Evolutionary conservation across 2,329 filamentous ascomycete genomes (phyloP), one percentile per base, ranked within the genome.

Genomic region (Chrysoporthe puriensis): DNA sequence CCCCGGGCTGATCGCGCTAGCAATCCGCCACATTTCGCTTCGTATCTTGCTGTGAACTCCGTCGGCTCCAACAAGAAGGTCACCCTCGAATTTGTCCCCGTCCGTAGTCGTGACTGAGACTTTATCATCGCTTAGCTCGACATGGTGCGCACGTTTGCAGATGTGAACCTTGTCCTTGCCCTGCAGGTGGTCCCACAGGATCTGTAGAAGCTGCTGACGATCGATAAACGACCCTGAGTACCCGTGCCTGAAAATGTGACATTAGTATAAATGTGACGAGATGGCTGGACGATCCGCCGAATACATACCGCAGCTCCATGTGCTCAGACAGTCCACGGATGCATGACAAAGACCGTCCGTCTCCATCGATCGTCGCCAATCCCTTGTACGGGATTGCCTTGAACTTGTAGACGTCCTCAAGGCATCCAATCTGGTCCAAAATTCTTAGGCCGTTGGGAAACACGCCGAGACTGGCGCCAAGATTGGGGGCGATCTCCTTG

Each of bases 391-490:
- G 44, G 36, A 1, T 60, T 3, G n/a, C 40, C 14, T 9, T 6
- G 40, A 67, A 36, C 13, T 44, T 60, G 36, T 72, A 67, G 16
- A 79, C 69, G 13, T 72, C 70, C 11, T 79, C 74, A 14, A 71
- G 80, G 46, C 77, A 69, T 0, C 82, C 84, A 0, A 87, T 72
- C 72, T 88, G 85, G 62, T 86, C 84, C 0, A 86, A 72, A 7
- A 87, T 81, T 0, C 80, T 76, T 4, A 74, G 66, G 0, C 81
- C 81, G 21, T 82, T 77, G 0, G 84, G 76, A 0, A 78, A 69
- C 0, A 86, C 70, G 1, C 77, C 82, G 40, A 88, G 83, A 3
- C 78, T 80, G 0, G 83, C 84, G 0, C 85, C 85, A 0, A 81
- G 74, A 26, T 80, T 75, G 0, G 84, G 83, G 0, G 79, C 79